Evolutionary conservation across 371 early-diverging fungal species (phyloP), one percentile per base, ranked within the genome.

Genomic region (Nosema muscidifuracis): DNA sequence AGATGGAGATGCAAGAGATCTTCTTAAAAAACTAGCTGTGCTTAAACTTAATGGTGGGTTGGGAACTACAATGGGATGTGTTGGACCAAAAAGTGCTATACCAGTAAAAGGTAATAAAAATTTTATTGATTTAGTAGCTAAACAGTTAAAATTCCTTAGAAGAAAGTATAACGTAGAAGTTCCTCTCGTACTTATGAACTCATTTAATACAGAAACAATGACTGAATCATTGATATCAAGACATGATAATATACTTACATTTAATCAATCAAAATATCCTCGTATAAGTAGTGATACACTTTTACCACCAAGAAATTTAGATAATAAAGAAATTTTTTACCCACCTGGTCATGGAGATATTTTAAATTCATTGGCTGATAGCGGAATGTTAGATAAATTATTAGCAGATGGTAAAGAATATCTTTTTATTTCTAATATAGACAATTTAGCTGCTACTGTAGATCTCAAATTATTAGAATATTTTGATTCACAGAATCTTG

Each of bases 311-410:
- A 79, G 83, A 40, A 87, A 89, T 65, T 79, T 77, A 26, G 84
- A 81, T 38, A 24, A 76, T 51, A 76, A 68, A 53, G 42, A 73
- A 6, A 34, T 64, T 13, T 88, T 88, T 88, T 98, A 97, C 82
- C 99, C 99, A 24, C 99, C 99, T 18, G 99, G 98, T 63, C 98
- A 97, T 87, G 98, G 98, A 81, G 95, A 97, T 83, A 81, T 97
- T 81, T 95, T 92, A 80, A 90, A 92, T 77, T 87, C 91, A n/a
- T 86, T 97, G 51, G 85, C 87, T 61, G 92, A 91, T 84, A 91
- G 91, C 42, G 97, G 97, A 30, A 86, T 94, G 65, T 82, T 98
- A 73, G 96, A 98, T 81, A 85, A 92, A 84, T 86, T 98, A 56
- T 80, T 98, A 50, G 87, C 84, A 16, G 89, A 94, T 70, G 99